phyloP scores from a whole-genome alignment of 768 basidiomycete genomes.

The Trametes maxima region DNA sequence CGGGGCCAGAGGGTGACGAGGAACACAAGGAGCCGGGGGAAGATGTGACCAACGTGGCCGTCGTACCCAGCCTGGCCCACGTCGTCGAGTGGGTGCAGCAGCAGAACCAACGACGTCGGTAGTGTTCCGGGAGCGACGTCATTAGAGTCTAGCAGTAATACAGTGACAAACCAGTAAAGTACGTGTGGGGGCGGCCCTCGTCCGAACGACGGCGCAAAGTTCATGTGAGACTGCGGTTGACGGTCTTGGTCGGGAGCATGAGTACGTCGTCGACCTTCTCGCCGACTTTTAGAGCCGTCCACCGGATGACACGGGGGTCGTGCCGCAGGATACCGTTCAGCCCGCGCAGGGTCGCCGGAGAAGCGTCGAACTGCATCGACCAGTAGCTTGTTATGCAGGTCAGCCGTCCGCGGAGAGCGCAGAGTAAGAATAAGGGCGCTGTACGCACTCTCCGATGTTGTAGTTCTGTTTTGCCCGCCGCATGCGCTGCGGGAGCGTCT shows the following conservation, averaged over 20 bases:
- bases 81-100: slow-evolving; percentile 42
- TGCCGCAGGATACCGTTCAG: slow-evolving; percentile 70
- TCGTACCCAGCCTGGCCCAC: slow-evolving; percentile 40
- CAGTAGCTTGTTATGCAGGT: slow-evolving; percentile 68
- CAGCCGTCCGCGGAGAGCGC: slow-evolving; percentile 10
- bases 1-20: slow-evolving; percentile 48
- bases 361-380: slow-evolving; percentile 89
- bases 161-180: slow-evolving; percentile 15
- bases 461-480: slow-evolving; percentile 58
- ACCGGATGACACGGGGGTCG: slow-evolving; percentile 83
- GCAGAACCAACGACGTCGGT: slow-evolving; percentile 10
- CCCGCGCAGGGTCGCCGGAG: slow-evolving; percentile 64
- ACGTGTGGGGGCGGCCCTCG: not conserved
- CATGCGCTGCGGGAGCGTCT: slow-evolving; percentile 75
- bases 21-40: slow-evolving; percentile 46
- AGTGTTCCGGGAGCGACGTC: not conserved
- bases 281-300: slow-evolving; percentile 79
- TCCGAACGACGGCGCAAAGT: not conserved
- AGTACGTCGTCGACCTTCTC: slow-evolving; percentile 73
- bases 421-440: not conserved
- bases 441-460: slow-evolving; percentile 73
- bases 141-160: slow-evolving; percentile 9
- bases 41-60: slow-evolving; percentile 43
- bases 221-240: not conserved
- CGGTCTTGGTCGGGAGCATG: slow-evolving; percentile 31